Conservation (phyloP, 805 yeast species). For the Wickerhamiella occidentalis region DNA sequence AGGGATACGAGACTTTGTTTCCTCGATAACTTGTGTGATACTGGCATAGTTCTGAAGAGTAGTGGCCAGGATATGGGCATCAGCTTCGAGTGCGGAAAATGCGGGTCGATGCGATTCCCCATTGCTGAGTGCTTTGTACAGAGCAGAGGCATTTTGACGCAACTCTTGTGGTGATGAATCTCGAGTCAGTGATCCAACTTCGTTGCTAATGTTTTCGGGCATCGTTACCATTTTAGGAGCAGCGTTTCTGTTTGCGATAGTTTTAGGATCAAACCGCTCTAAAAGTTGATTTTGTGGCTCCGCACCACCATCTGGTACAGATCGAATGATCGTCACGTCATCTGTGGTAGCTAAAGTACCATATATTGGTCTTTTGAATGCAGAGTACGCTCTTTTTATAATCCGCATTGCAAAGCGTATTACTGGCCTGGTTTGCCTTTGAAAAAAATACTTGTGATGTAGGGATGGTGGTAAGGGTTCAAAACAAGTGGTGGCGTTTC, state of each 20-base stretch:
- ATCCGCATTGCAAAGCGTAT: conserved; percentile 5
- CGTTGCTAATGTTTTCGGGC: conserved; percentile 44
- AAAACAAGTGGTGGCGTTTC: neutral
- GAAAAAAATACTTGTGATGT: too few species aligned
- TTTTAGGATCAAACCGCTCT: conserved; percentile 41
- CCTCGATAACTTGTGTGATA: conserved; percentile 50
- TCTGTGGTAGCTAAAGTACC: conserved; percentile 7
- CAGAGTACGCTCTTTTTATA: conserved; percentile 2
- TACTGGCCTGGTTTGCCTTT: neutral
- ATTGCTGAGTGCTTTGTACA: conserved; percentile 40
- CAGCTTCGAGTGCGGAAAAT: conserved; percentile 34
- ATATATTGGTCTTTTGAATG: conserved; percentile 4
- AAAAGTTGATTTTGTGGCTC: neutral
- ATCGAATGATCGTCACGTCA: conserved; percentile 11
- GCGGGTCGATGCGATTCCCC: conserved; percentile 44
- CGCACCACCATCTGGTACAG: neutral
- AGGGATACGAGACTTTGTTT: conserved; percentile 42
- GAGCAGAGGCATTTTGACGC: conserved; percentile 47
- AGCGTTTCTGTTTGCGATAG: conserved; percentile 44
- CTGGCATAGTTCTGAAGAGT: conserved; percentile 75
- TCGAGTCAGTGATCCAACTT: conserved; percentile 52
- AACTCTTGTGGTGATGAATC: conserved; percentile 51
- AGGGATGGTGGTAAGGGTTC: neutral
- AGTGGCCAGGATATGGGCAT: conserved; percentile 67
- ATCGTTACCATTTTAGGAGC: conserved; percentile 38